Percentiles rank a stretch among this genome's conserved stretches.
These are phyloP conservation scores for Neopestalotiopsis sp. DNA, from an alignment of 2,329 filamentous ascomycete genomes.

Conservation along the genomic window DNA sequence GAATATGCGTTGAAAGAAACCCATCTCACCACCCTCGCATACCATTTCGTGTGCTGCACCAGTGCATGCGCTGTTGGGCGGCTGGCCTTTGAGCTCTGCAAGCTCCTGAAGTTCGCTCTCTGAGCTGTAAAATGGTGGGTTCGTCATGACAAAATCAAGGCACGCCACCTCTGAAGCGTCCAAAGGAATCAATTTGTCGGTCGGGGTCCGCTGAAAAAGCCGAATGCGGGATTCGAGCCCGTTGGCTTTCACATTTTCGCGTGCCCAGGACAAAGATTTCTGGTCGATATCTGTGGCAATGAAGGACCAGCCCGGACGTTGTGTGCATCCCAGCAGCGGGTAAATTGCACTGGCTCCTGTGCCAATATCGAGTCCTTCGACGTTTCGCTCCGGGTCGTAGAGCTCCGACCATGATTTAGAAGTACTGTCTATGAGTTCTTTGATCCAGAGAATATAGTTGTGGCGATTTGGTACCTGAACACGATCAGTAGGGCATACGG, in stretches of 20 bases:
- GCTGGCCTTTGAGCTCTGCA: conserved; percentile 68
- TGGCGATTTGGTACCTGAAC: conserved; percentile 68
- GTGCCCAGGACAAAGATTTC: conserved; percentile 70
- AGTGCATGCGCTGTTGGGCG: conserved; percentile 76
- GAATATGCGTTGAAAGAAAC: conserved; percentile 75
- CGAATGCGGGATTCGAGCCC: conserved; percentile 64
- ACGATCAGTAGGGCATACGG: neutral
- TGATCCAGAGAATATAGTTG: conserved; percentile 91
- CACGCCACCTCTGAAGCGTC: conserved; percentile 52
- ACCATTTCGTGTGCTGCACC: conserved; percentile 88
- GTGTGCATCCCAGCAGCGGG: conserved; percentile 76
- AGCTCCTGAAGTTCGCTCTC: conserved; percentile 70
- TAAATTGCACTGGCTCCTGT: conserved; percentile 94
- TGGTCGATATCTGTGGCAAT: conserved; percentile 81
- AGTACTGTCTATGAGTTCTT: conserved; percentile 78
- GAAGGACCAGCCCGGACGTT: conserved; percentile 74
- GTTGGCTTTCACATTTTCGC: conserved; percentile 72
- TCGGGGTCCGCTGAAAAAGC: conserved; percentile 59
- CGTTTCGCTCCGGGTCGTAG: conserved; percentile 48
- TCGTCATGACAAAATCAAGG: conserved; percentile 89
- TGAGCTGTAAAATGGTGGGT: conserved; percentile 92
- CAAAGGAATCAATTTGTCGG: conserved; percentile 68
- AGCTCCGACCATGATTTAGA: conserved; percentile 51
- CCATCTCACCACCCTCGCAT: conserved; percentile 75
- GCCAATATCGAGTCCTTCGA: conserved; percentile 82